Conservation (phyloP, 75 land plant genomes). For the Cupressus sempervirens region DNA sequence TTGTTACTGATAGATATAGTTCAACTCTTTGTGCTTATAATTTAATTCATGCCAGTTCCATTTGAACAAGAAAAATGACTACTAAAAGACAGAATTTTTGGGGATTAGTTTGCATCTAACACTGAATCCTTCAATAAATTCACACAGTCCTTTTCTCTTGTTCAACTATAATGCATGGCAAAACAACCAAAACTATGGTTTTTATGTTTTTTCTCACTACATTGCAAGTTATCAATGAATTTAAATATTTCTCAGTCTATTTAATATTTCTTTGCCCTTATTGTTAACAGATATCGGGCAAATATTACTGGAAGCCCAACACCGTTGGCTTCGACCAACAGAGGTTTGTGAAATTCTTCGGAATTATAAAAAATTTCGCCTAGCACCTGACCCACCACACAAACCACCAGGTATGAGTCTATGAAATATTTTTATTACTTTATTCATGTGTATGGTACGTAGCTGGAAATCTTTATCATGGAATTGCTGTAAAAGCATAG, state of each 20-base stretch:
- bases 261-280: not conserved
- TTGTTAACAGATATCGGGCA: conserved; percentile 58
- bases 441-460: not conserved
- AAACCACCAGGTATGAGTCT: conserved; percentile 60
- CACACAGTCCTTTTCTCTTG: not conserved
- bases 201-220: not conserved
- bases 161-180: not conserved
- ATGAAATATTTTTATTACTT: not conserved
- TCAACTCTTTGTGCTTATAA: not conserved
- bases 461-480: not conserved
- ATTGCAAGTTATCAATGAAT: not conserved
- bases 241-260: not conserved
- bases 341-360: conserved; percentile 94
- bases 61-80: not conserved
- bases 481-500: not conserved
- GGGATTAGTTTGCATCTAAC: not conserved
- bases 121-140: not conserved
- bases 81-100: not conserved
- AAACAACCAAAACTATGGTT: not conserved
- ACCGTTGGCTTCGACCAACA: conserved; percentile 87
- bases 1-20: not conserved
- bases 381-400: conserved; percentile 78
- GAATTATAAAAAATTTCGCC: conserved; percentile 54
- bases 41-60: not conserved
- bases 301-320: conserved; percentile 75